phyloP scores from a whole-genome alignment of 768 basidiomycete species.

The Cantharellus cinnabarinus region DNA sequence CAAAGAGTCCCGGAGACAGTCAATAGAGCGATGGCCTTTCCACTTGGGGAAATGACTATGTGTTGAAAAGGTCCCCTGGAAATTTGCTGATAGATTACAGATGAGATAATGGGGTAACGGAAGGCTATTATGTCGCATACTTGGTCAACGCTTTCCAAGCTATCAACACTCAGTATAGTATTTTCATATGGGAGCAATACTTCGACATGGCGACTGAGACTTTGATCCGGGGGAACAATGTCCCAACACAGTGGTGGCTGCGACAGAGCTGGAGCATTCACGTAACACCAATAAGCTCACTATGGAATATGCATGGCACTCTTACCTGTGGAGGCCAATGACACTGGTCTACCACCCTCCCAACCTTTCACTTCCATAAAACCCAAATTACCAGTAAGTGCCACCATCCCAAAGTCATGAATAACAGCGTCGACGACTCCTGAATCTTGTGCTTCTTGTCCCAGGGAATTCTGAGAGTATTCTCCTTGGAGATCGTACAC shows the following conservation, averaged over 20 bases:
- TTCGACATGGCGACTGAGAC: slow-evolving; percentile 75
- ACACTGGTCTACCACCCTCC: slow-evolving; percentile 55
- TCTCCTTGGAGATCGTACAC: slow-evolving; percentile 74
- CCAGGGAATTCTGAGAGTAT: slow-evolving; percentile 71
- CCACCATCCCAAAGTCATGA: slow-evolving; percentile 74
- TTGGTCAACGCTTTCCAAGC: slow-evolving; percentile 69
- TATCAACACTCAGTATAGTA: slow-evolving; percentile 73
- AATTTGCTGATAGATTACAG: slow-evolving; percentile 29
- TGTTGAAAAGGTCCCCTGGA: slow-evolving; percentile 77
- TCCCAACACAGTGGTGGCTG: slow-evolving; percentile 74
- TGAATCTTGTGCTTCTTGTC: slow-evolving; percentile 57
- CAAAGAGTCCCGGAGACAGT: slow-evolving; percentile 54
- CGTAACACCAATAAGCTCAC: neutral
- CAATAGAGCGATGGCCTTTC: slow-evolving; percentile 73
- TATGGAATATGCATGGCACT: neutral
- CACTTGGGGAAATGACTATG: slow-evolving; percentile 80
- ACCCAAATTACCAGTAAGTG: slow-evolving; percentile 51
- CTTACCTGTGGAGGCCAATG: slow-evolving; percentile 22
- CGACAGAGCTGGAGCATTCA: slow-evolving; percentile 31
- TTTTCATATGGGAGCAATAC: slow-evolving; percentile 64
- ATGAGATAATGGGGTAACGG: neutral
- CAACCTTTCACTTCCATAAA: slow-evolving; percentile 79
- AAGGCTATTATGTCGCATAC: slow-evolving; percentile 10
- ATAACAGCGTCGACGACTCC: slow-evolving; percentile 74
- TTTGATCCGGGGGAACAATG: slow-evolving; percentile 79